These are phyloP conservation scores for Prunus mongolica DNA, from an alignment of 306 rosid genomes.

Conservation along the genomic window DNA sequence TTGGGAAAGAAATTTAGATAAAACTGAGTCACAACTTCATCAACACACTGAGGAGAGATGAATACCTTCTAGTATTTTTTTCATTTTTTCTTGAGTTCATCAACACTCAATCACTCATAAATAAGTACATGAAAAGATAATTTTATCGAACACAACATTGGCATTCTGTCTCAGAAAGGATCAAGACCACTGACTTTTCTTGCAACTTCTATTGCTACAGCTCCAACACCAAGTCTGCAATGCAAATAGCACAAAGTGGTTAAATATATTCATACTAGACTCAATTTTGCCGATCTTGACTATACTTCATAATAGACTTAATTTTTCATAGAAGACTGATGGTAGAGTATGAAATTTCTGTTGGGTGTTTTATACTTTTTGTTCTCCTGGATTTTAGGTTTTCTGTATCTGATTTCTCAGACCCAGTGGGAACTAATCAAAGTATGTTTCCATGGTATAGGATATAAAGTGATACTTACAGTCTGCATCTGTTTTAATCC, in stretches of 20 bases:
- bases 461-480: slow-evolving; percentile 57
- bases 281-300: slow-evolving; percentile 16
- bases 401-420: slow-evolving; percentile 2
- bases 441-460: not conserved
- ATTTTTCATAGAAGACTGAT: not conserved
- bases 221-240: slow-evolving; percentile 96
- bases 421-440: not conserved
- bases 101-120: slow-evolving; percentile 19
- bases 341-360: not conserved
- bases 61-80: not conserved
- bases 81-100: slow-evolving; percentile 5
- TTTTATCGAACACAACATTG: slow-evolving; percentile 34
- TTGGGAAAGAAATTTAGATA: slow-evolving; percentile 11
- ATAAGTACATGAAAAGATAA: slow-evolving; percentile 23
- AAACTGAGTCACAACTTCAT: slow-evolving; percentile 26
- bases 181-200: slow-evolving; percentile 15
- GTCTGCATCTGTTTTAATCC: slow-evolving; percentile 92
- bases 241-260: slow-evolving; percentile 30
- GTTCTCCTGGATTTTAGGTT: not conserved
- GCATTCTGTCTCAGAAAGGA: slow-evolving; percentile 26
- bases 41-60: slow-evolving; percentile 15
- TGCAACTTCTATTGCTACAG: slow-evolving; percentile 42
- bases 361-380: not conserved
- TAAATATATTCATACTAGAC: slow-evolving; percentile 18
- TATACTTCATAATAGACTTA: too few relatives aligned